Evolutionary conservation across 169 alveolate species (phyloP).

Genomic region (Plasmodium vivax): DNA sequence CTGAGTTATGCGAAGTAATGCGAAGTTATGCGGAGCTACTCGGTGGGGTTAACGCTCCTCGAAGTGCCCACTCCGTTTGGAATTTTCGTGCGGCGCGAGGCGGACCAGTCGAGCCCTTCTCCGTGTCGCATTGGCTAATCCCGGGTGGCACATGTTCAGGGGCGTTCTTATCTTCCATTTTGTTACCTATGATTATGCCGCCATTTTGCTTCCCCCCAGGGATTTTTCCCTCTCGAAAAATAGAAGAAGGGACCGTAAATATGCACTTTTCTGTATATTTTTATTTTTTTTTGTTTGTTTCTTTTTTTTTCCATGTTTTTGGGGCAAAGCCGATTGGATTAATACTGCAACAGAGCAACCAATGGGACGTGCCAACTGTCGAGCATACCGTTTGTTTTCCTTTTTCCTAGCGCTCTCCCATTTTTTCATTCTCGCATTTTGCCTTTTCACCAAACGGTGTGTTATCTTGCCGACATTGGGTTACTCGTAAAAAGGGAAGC

Average conservation of each 20-base stretch:
- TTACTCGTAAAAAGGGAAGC: not conserved
- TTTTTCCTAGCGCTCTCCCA: not conserved
- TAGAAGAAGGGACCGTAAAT: not conserved
- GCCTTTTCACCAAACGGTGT: not conserved
- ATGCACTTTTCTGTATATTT: not conserved
- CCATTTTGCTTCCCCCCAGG: not conserved
- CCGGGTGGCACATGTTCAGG: not conserved
- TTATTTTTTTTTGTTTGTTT: not conserved
- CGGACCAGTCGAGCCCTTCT: not conserved
- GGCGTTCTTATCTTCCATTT: not conserved
- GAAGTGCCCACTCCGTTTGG: not conserved
- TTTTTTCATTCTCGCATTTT: not conserved
- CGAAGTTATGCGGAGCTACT: not conserved
- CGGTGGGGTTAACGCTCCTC: not conserved
- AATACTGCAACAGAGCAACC: not conserved
- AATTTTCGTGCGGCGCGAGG: not conserved
- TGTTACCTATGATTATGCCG: not conserved
- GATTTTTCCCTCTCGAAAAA: not conserved
- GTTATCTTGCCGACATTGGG: not conserved
- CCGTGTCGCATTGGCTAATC: not conserved
- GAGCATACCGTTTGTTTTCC: not conserved
- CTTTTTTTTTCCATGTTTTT: not conserved
- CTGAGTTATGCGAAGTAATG: not conserved
- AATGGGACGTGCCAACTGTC: not conserved
- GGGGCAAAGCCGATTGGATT: not conserved